Base-by-base conservation (phyloP, 176 grass and related monocot genomes). In the Thalia dealbata region DNA sequence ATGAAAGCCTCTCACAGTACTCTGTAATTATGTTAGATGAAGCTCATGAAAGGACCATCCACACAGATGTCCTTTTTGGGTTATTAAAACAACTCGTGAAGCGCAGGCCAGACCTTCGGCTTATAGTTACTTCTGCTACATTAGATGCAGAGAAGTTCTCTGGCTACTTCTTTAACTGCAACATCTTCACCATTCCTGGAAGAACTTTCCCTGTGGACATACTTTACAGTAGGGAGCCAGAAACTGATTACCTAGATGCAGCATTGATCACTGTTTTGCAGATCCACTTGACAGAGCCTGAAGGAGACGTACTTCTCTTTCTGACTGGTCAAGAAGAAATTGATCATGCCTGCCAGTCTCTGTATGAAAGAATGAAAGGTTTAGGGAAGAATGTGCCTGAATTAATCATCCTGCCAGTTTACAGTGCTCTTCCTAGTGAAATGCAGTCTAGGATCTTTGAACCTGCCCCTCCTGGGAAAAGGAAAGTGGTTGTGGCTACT, bases 131-230 rank as follows among this genome's bases (percentile, higher is more conserved):
- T 64, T 92, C 92, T 56, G 92, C 92, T 41, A 96, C 89, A 25
- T 79, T 96, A n/a, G 89, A 96, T 82, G 92, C 92, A 6, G 92
- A 96, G 81, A 96, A 96, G 76, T 96, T 96, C 72, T 96, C 92
- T 27, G 92, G 92, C 21, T 96, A 96, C 69, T 96, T 96, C 50
- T 96, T 92, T 55, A 89, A 92, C 69, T 96, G 92, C 69, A 96
- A 92, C 66, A 96, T 96, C 59, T 96, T 96, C 80, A 96, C 92
- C 0, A 96, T 96, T 85, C 92, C 92, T 28, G 92, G 92, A 72
- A 87, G 92, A 81, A 96, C 89, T 18, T 92, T 90, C 59, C 92
- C 92, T 8, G 92, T 96, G 75, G 92, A 96, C 78, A 96, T 96
- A 87, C 80, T 96, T 7, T 92, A 96, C 70, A 88, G 89, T 10